phyloP scores from a whole-genome alignment of 345 rosid species.

The Hibiscus syriacus region DNA sequence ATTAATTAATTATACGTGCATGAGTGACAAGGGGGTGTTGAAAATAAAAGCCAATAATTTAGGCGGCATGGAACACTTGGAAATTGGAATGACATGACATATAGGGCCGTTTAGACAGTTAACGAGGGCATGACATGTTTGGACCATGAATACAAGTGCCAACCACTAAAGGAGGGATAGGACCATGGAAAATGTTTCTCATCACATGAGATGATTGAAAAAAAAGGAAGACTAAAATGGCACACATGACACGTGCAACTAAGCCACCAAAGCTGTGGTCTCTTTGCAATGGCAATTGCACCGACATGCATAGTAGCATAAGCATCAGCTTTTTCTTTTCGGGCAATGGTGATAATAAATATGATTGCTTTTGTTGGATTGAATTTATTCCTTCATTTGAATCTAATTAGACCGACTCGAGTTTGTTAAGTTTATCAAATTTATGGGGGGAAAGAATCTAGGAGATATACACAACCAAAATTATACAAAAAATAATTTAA shows the following conservation, averaged over 20 bases:
- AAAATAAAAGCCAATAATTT: not conserved
- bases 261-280: not conserved
- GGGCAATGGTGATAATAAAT: no score
- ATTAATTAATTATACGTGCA: not conserved
- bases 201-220: constrained; percentile 24
- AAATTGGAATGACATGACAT: not conserved
- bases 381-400: not conserved
- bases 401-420: not conserved
- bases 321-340: no score
- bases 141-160: constrained; percentile 3
- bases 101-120: not conserved
- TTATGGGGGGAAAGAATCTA: not conserved
- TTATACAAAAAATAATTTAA: no score
- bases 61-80: not conserved
- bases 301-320: not conserved
- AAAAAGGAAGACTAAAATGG: constrained; percentile 10
- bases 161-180: constrained; percentile 20
- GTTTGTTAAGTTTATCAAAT: no score
- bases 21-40: not conserved
- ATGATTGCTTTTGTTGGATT: no score
- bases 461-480: no score
- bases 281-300: not conserved
- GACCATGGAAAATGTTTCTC: constrained; percentile 18
- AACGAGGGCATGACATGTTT: not conserved
- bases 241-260: not conserved